phyloP scores from a whole-genome alignment of 2,329 filamentous ascomycete species.

The Colletotrichum scovillei region DNA sequence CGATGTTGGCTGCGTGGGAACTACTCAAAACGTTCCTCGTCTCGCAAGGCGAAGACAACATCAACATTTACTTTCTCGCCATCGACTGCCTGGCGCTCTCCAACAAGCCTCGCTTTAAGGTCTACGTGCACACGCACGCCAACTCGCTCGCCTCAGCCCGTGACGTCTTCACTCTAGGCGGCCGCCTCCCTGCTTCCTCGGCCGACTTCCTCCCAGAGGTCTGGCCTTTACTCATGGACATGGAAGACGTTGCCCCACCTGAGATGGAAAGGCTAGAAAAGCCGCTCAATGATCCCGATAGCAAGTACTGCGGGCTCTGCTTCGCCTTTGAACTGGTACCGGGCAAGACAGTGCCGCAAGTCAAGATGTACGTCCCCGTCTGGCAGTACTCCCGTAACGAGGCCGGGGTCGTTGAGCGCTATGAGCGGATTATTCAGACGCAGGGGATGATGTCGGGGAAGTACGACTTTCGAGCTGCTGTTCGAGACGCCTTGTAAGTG shows the following conservation, averaged over 20 bases:
- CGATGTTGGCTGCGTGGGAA: not conserved
- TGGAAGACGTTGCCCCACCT: not conserved
- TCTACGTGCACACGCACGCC: not conserved
- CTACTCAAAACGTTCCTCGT: not conserved
- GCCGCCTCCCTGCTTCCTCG: not conserved
- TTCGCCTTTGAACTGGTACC: conserved; percentile 38
- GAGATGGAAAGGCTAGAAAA: not conserved
- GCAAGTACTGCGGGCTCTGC: not conserved
- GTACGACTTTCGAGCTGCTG: not conserved
- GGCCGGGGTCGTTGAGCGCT: not conserved
- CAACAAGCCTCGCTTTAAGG: not conserved
- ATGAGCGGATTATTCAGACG: conserved; percentile 1
- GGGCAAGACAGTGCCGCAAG: conserved; percentile 32
- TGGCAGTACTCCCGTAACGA: conserved; percentile 33
- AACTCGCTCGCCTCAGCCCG: not conserved
- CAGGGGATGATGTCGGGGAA: conserved; percentile 13
- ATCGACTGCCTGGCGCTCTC: conserved; percentile 24
- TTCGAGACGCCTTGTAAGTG: conserved; percentile 26
- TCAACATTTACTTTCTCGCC: conserved; percentile 3
- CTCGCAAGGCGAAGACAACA: not conserved
- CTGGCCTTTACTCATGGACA: conserved; percentile 2
- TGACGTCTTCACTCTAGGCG: not conserved
- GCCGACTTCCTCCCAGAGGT: not conserved
- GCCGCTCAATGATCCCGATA: not conserved
- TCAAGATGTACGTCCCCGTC: conserved; percentile 40